A percentile compares a stretch with the other conserved stretches of the same genome.
Conservation (phyloP, 225 moss, liverwort and hornwort species). For the Ulota crispa region DNA sequence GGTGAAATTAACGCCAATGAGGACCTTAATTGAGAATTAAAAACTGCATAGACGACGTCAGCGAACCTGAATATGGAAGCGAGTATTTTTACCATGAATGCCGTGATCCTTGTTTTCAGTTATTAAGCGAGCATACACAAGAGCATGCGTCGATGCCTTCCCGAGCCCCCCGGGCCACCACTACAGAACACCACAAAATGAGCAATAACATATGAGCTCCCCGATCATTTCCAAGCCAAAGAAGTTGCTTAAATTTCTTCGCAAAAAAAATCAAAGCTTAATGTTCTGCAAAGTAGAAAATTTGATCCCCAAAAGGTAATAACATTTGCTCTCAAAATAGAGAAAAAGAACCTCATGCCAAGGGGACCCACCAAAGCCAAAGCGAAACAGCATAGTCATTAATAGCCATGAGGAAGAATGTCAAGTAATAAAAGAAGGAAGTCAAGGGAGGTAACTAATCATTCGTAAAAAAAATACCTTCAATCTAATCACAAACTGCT, state of each 20-base stretch:
- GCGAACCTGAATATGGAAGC: conserved; percentile 10
- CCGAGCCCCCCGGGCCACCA: conserved; percentile 99
- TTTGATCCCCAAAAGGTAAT: neutral
- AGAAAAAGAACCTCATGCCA: neutral
- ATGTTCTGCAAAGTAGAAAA: neutral
- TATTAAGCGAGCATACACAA: conserved; percentile 82
- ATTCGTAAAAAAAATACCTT: neutral
- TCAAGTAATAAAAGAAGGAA: conserved; percentile 7
- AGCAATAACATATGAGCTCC: conserved; percentile 4
- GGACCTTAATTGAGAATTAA: neutral
- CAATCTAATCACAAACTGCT: conserved; percentile 7
- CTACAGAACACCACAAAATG: conserved; percentile 42
- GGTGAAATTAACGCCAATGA: neutral
- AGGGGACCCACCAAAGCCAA: conserved; percentile 1
- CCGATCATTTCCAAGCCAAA: conserved; percentile 4
- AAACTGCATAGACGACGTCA: conserved; percentile 5
- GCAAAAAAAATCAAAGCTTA: neutral
- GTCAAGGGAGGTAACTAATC: conserved; percentile 1
- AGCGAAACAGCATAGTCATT: conserved; percentile 1
- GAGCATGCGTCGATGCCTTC: conserved; percentile 85
- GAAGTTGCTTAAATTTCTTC: conserved; percentile 2
- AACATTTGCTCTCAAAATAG: neutral
- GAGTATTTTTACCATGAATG: conserved; percentile 66
- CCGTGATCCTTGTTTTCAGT: conserved; percentile 78
- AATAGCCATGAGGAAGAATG: conserved; percentile 10